Evolutionary conservation across 129 eudicot species (phyloP).

Genomic region (Logfia minima): DNA sequence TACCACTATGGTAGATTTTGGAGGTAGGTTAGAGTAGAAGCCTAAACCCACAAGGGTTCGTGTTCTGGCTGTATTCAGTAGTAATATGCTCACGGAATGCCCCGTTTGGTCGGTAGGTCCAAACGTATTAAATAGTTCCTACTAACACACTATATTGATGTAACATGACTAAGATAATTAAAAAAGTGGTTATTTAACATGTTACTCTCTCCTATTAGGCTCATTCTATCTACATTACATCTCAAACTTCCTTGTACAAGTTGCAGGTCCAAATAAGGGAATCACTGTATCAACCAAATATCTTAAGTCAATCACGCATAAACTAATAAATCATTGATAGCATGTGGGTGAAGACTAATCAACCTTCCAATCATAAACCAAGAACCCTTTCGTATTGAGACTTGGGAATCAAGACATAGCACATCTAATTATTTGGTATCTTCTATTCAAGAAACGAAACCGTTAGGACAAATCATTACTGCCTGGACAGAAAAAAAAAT

Average conservation of each 20-base stretch:
- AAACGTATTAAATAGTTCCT: background rate
- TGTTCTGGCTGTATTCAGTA: background rate
- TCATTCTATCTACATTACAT: background rate
- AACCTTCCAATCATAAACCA: background rate
- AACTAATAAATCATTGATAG: background rate
- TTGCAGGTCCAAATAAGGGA: background rate
- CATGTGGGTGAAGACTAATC: background rate
- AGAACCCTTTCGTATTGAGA: background rate
- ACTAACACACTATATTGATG: no score
- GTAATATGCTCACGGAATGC: background rate
- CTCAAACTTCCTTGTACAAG: background rate
- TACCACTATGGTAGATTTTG: background rate
- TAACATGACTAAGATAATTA: no score
- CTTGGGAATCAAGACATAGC: background rate
- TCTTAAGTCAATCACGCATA: background rate
- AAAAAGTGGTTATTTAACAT: no score
- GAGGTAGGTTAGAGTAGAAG: background rate
- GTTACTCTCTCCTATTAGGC: slow-evolving; percentile 6
- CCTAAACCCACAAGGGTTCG: background rate
- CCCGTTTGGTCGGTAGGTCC: background rate
- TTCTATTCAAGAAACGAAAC: background rate
- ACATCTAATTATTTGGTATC: background rate
- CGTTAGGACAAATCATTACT: background rate
- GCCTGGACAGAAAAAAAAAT: background rate
- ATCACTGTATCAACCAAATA: background rate